phyloP scores from a whole-genome alignment of 2,329 filamentous ascomycete species.

The Aspergillus unguis region DNA sequence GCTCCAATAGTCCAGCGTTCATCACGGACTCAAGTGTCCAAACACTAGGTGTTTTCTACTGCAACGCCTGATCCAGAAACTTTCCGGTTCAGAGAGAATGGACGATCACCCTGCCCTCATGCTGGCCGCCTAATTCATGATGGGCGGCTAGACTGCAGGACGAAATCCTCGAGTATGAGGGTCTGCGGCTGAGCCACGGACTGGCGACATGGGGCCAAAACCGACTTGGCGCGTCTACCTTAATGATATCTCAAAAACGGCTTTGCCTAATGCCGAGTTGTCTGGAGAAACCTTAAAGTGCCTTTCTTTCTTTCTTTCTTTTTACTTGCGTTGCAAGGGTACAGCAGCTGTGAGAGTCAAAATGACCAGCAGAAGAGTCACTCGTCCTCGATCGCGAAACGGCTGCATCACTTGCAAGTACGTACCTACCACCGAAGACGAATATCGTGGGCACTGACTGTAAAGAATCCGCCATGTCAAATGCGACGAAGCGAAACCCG shows the following conservation, averaged over 20 bases:
- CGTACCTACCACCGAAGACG: constrained; percentile 18
- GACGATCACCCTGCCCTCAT: too few species aligned
- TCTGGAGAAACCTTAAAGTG: not conserved
- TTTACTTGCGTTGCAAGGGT: not conserved
- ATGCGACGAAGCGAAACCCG: constrained; percentile 55
- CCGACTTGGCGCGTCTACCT: not conserved
- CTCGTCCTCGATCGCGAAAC: constrained; percentile 12
- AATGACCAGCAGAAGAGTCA: not conserved
- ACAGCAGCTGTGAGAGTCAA: not conserved
- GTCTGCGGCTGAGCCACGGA: not conserved
- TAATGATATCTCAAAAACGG: not conserved
- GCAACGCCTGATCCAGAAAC: too few species aligned
- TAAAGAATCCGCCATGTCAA: constrained; percentile 55
- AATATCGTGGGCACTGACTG: not conserved
- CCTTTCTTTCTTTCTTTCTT: not conserved
- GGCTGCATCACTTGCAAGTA: constrained; percentile 58
- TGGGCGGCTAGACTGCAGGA: not conserved
- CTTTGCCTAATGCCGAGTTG: not conserved
- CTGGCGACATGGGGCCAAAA: not conserved
- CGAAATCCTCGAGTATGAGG: not conserved
- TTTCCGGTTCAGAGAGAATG: too few species aligned
- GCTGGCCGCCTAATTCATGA: too few species aligned
- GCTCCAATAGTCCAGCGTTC: too few species aligned
- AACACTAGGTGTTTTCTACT: too few species aligned
- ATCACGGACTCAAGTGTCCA: too few species aligned